phyloP scores from a whole-genome alignment of 257 asterid genomes.

The Nicotiana otophora region DNA sequence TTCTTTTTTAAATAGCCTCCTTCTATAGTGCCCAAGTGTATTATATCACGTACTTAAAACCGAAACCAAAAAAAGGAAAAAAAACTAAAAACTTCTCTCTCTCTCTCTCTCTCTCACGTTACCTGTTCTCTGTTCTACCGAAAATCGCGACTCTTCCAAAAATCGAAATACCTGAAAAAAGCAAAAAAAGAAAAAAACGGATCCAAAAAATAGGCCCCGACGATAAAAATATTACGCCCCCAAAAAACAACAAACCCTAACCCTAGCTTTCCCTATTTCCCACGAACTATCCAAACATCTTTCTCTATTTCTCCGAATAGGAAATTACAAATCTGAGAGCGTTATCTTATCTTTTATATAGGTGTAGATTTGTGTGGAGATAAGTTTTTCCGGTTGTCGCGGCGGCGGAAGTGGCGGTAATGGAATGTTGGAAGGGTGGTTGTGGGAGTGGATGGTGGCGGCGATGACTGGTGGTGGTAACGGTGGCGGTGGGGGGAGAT shows the following conservation, averaged over 20 bases:
- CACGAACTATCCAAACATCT: not conserved
- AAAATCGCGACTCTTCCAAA: constrained; percentile 7
- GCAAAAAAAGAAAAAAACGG: not conserved
- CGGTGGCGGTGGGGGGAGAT: constrained; percentile 41
- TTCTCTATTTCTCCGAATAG: not conserved
- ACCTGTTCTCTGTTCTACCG: not conserved
- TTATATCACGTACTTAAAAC: not conserved
- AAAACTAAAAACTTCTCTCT: not conserved
- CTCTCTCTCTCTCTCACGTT: not conserved
- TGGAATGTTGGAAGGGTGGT: constrained; percentile 33
- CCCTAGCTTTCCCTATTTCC: constrained; percentile 9
- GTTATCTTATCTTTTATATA: not conserved
- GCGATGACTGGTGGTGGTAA: constrained; percentile 61
- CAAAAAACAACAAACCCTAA: constrained; percentile 9
- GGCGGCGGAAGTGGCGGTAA: not conserved
- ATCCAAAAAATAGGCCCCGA: constrained; percentile 10
- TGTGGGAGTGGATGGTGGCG: constrained; percentile 42
- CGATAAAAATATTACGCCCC: not conserved
- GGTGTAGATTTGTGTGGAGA: not conserved
- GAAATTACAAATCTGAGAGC: not conserved
- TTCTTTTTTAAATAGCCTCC: not conserved
- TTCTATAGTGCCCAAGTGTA: not conserved
- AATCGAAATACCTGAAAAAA: not conserved
- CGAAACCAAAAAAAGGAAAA: not conserved
- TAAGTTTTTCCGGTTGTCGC: constrained; percentile 3